Base-by-base conservation (phyloP, 2,329 filamentous ascomycete species). In the Diaporthe amygdali region DNA sequence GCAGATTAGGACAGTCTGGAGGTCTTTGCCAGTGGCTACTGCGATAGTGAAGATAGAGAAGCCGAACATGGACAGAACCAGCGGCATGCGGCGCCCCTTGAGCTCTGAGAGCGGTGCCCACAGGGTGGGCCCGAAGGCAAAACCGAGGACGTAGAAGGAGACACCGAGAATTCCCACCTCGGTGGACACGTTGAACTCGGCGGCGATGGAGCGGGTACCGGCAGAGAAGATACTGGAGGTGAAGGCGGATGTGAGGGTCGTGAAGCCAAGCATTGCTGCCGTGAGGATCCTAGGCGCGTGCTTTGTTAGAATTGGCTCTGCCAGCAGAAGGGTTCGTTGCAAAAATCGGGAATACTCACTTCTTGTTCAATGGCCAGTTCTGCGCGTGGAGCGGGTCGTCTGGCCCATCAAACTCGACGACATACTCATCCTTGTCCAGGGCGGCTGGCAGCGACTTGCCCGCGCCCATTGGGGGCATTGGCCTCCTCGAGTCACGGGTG, bases 331-430 rank as follows among this genome's bases (percentile, higher is more conserved):
- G 34, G n/a, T 10, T 9, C 6, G 17, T 25, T 27, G 12, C 41
- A 81, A 17, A 3, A 10, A 5, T 14, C 3, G 8, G 4, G 0
- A 9, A 32, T 30, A 85, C 87, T 77, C 81, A 90, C 90, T 97
- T 97, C 84, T 93, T 95, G 78, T 84, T 89, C 68, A 93, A 78
- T 0, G 93, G 87, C 95, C 95, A 97, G 79, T 97, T 97, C 82
- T 96, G 93, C 1, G 94, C 92, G 81, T 97, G 94, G 72, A 95
- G 78, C 2, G 94, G 94, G 77, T 97, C 95, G 74, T 95, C 87
- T 1, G 90, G 92, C 0, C 94, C 95, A 75, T 95, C 92, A 78
- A 97, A 97, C 80, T 94, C 93, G 52, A 95, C 93, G 0, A 95
- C 92, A 77, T 95, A 96, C 74, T 93, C 90, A 76, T 95, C 93